Percentiles rank a stretch among this genome's conserved stretches.
phyloP scores from a whole-genome alignment of 371 early-diverging fungal genomes.

The Entomophthora muscae region DNA sequence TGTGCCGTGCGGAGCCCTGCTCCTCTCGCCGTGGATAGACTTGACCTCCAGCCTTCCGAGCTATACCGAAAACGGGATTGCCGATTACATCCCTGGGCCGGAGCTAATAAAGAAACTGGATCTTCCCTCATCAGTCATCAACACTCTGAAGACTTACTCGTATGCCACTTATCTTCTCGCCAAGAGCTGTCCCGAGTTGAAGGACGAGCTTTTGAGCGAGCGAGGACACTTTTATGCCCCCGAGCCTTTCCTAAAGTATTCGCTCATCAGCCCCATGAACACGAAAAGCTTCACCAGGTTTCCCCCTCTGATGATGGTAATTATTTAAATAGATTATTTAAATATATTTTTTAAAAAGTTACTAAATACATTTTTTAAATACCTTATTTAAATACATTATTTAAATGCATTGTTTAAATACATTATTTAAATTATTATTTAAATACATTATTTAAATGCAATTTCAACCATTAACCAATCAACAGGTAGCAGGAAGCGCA shows the following conservation, averaged over 20 bases:
- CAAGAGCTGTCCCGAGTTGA: conserved; percentile 12
- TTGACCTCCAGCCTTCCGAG: conserved; percentile 16
- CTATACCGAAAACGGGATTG: conserved; percentile 7
- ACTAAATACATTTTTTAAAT: too few species aligned
- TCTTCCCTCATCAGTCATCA: too few species aligned
- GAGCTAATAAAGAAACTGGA: too few species aligned
- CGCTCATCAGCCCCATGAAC: conserved; percentile 18
- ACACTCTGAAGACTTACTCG: not conserved
- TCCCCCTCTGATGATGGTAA: conserved; percentile 21
- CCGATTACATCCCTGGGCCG: conserved; percentile 19
- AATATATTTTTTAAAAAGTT: too few species aligned
- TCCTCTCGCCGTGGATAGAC: conserved; percentile 19
- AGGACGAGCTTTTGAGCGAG: conserved; percentile 1
- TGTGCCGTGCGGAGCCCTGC: not conserved
- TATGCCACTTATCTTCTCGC: not conserved
- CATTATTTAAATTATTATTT: too few species aligned
- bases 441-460: too few species aligned
- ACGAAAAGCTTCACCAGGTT: conserved; percentile 18
- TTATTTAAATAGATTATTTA: too few species aligned
- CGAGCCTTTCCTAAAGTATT: conserved; percentile 23
- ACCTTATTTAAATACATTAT: too few species aligned
- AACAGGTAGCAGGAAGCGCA: conserved; percentile 16
- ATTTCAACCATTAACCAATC: too few species aligned
- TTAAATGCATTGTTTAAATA: too few species aligned
- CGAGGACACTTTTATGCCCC: conserved; percentile 32